Percentiles rank a stretch among this genome's conserved stretches.
Evolutionary conservation across 2,329 filamentous ascomycete genomes (phyloP).

Genomic region (Trichoderma sp.): DNA sequence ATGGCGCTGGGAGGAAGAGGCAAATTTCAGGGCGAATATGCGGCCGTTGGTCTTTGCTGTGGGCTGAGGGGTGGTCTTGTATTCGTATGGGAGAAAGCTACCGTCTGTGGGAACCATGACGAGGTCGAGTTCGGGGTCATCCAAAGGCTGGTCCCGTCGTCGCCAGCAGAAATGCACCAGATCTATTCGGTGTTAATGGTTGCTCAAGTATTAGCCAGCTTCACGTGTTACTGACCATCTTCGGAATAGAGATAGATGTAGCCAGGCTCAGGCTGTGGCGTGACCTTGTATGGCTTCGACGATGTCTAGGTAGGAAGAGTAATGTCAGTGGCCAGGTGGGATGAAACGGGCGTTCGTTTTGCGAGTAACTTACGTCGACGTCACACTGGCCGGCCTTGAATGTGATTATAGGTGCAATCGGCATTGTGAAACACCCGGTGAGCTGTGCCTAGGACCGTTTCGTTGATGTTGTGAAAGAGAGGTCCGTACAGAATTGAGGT

Average conservation of each 20-base stretch:
- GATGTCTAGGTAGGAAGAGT: slow-evolving; percentile 36
- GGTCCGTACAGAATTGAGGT: not conserved
- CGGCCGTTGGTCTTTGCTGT: slow-evolving; percentile 75
- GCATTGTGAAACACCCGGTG: slow-evolving; percentile 55
- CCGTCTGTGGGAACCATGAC: slow-evolving; percentile 92
- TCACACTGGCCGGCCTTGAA: slow-evolving; percentile 95
- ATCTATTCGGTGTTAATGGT: slow-evolving; percentile 48
- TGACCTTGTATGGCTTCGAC: slow-evolving; percentile 67
- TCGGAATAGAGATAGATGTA: slow-evolving; percentile 92
- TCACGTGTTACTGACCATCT: slow-evolving; percentile 60
- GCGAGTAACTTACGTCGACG: slow-evolving; percentile 61
- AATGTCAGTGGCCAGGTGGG: slow-evolving; percentile 24
- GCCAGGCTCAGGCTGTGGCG: slow-evolving; percentile 68
- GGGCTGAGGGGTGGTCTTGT: slow-evolving; percentile 53
- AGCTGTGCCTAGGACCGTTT: not conserved
- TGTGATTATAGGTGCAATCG: slow-evolving; percentile 80
- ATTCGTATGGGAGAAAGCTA: slow-evolving; percentile 78
- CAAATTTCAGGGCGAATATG: slow-evolving; percentile 91
- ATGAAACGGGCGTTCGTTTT: slow-evolving; percentile 7
- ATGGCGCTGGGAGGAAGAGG: slow-evolving; percentile 84
- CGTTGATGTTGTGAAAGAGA: not conserved
- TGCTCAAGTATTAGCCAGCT: not conserved
- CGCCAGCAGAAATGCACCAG: slow-evolving; percentile 98
- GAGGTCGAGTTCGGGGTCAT: slow-evolving; percentile 79
- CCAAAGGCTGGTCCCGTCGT: slow-evolving; percentile 66